Percentiles rank a stretch among this genome's conserved stretches.
These are phyloP conservation scores for Xenoacremonium recifei DNA, from an alignment of 2,329 filamentous ascomycete genomes.

Conservation along the genomic window DNA sequence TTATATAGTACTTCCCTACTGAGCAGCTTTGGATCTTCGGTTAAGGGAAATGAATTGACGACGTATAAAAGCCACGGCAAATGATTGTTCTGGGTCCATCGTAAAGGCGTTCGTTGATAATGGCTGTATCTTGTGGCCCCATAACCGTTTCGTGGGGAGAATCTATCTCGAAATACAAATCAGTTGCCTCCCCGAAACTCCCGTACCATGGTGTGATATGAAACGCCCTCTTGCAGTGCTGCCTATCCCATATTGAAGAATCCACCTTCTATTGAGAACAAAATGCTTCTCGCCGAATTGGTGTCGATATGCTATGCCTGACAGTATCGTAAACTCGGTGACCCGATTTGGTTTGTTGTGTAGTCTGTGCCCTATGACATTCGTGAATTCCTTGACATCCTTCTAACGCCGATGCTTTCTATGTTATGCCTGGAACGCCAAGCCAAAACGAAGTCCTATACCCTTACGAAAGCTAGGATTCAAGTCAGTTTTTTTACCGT, in stretches of 20 bases:
- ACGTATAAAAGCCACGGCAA: slow-evolving; percentile 13
- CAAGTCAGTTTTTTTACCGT: too few species aligned
- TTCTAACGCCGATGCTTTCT: slow-evolving; percentile 22
- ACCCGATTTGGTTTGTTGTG: not conserved
- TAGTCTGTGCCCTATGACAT: slow-evolving; percentile 7
- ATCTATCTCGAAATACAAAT: slow-evolving; percentile 24
- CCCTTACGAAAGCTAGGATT: slow-evolving; percentile 34
- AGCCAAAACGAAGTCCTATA: slow-evolving; percentile 10
- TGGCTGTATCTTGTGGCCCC: slow-evolving; percentile 22
- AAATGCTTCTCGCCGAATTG: too few species aligned
- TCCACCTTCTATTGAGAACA: too few species aligned
- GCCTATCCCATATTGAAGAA: too few species aligned
- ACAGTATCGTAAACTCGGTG: too few species aligned
- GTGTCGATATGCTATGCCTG: too few species aligned
- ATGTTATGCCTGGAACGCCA: not conserved
- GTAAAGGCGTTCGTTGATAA: slow-evolving; percentile 21
- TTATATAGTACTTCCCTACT: slow-evolving; percentile 51
- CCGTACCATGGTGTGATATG: not conserved
- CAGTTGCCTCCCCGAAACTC: slow-evolving; percentile 12
- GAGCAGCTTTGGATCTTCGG: slow-evolving; percentile 58
- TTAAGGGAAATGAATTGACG: slow-evolving; percentile 34
- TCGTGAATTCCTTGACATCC: too few species aligned
- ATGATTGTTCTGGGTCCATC: slow-evolving; percentile 24
- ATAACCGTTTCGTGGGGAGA: not conserved
- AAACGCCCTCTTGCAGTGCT: too few species aligned